Evolutionary conservation across 371 early-diverging fungal genomes (phyloP).

Genomic region (Entomophthora muscae): DNA sequence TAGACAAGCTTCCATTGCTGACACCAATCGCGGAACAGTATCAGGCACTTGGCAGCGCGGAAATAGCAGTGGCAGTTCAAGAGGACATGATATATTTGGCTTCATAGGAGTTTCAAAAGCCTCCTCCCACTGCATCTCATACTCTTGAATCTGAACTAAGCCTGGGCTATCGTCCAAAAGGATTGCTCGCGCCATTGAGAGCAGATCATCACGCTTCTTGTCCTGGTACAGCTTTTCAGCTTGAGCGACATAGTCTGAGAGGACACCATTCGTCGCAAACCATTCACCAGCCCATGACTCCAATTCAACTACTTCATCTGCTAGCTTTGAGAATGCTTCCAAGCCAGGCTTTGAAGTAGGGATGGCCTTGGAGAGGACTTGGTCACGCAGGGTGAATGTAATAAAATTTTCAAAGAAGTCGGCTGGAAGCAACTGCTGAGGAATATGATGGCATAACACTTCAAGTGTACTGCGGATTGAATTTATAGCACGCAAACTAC

Average conservation of each 20-base stretch:
- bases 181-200: neutral
- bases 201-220: neutral
- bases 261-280: neutral
- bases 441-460: neutral
- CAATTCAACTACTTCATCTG: neutral
- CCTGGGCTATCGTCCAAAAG: neutral
- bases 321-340: neutral
- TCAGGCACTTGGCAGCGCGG: neutral
- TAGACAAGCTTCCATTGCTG: neutral
- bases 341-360: neutral
- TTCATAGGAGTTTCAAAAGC: neutral
- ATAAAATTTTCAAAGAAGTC: neutral
- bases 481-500: neutral
- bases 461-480: neutral
- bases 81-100: neutral
- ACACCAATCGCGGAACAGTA: neutral
- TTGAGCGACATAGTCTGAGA: neutral
- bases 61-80: neutral
- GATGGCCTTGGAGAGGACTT: neutral
- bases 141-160: neutral
- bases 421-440: neutral
- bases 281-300: neutral
- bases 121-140: neutral
- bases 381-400: neutral
- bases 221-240: conserved; percentile 1